Base-by-base conservation (phyloP, 495 filamentous ascomycete species). In the Venustampulla echinocandica region DNA sequence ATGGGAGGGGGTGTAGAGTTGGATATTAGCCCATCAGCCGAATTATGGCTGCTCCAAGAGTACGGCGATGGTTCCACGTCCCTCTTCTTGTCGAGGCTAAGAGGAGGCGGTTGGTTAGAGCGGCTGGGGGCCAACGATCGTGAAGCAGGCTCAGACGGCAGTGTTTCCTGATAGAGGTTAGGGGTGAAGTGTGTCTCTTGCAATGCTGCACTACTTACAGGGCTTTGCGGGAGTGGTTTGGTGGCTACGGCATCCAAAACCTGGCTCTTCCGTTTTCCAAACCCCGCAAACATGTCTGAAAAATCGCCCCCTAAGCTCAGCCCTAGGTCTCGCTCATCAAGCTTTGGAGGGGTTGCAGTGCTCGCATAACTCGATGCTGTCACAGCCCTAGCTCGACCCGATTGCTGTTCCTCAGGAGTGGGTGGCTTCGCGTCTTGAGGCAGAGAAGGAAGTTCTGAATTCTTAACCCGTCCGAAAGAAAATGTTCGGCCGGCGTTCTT, bases 401-500 rank as follows among this genome's bases (percentile, higher is more conserved):
- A n/a, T 9, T 19, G 18, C 14, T 56, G 47, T 20, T 44, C 34
- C 4, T 46, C 55, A 13, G 28, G 15, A 22, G 44, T 21, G 18
- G 48, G 49, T 36, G 48, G 44, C 20, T 62, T 49, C 68, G 57
- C 11, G 57, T 77, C 53, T 61, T 63, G 30, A 60, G 63, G 38
- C 4, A 65, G 62, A 17, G 61, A 58, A 20, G 69, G 56, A 10
- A 69, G 62, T 32, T 56, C 53, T 0, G 61, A 54, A 40, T 69
- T 70, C 28, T 65, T 72, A 46, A 75, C 77, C 39, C 69, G 69
- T n/a, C 77, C 83, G 56, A 86, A 87, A 0, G 85, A 90, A 49
- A 89, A 84, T 0, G 85, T 82, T 36, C 85, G 73, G 18, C 82
- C 80, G 38, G 82, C 83, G 21, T 80, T 71, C 49, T 77, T 79